Conservation (phyloP, 2,329 filamentous ascomycete genomes). For the Cladosporium sphaerospermum region DNA sequence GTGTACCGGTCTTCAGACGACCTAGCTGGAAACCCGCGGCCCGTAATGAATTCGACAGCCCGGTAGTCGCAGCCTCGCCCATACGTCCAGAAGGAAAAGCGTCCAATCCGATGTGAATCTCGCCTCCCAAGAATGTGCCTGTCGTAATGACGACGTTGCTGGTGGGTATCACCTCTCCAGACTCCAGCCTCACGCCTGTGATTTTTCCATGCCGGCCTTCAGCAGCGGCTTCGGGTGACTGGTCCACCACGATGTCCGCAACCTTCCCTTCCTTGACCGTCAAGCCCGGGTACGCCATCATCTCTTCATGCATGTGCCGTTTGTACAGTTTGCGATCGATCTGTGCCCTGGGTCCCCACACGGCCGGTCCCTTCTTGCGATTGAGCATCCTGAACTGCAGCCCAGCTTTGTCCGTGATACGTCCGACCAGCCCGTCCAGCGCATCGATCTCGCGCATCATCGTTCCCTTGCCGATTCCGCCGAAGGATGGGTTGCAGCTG, state of each 20-base stretch:
- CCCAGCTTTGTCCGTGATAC: slow-evolving; percentile 87
- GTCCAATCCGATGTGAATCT: slow-evolving; percentile 88
- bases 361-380: slow-evolving; percentile 81
- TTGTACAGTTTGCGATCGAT: slow-evolving; percentile 89
- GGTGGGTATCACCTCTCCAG: slow-evolving; percentile 75
- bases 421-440: slow-evolving; percentile 79
- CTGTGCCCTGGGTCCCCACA: slow-evolving; percentile 94
- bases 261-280: slow-evolving; percentile 80
- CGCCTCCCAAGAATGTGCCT: slow-evolving; percentile 88
- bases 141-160: slow-evolving; percentile 88
- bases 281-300: slow-evolving; percentile 69
- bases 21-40: slow-evolving; percentile 87
- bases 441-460: slow-evolving; percentile 95
- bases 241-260: slow-evolving; percentile 77
- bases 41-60: slow-evolving; percentile 80
- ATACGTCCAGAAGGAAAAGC: slow-evolving; percentile 82
- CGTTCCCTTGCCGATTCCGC: slow-evolving; percentile 96
- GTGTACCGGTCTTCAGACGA: slow-evolving; percentile 90
- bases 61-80: slow-evolving; percentile 88
- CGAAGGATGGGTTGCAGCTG: slow-evolving; percentile 95
- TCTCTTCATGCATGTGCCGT: slow-evolving; percentile 82
- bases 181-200: slow-evolving; percentile 77
- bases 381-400: slow-evolving; percentile 93
- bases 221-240: slow-evolving; percentile 41
- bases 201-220: slow-evolving; percentile 61